Percentiles rank a stretch among this genome's conserved stretches.
These are phyloP conservation scores for Boletus austroedulis DNA, from an alignment of 1,284 basidiomycete species.

Conservation along the genomic window DNA sequence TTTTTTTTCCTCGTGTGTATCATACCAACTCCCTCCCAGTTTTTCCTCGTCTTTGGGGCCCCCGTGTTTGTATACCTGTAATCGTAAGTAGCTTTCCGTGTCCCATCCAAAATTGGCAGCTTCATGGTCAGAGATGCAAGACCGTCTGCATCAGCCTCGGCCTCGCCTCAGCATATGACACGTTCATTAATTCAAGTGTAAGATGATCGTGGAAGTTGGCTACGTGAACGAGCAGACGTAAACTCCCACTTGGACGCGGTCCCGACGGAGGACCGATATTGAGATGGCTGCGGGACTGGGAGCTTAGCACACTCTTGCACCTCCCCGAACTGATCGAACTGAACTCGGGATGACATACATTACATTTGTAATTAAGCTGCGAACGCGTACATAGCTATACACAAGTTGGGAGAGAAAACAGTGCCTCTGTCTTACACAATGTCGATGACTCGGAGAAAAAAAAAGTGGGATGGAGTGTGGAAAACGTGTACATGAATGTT, in stretches of 20 bases:
- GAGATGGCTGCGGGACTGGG: not conserved
- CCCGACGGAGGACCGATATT: not conserved
- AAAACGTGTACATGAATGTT: not conserved
- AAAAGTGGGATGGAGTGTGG: not conserved
- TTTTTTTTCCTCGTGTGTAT: constrained; percentile 14
- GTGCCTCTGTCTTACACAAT: not conserved
- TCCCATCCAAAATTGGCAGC: not conserved
- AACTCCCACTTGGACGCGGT: not conserved
- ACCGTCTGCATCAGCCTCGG: not conserved
- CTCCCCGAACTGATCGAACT: not conserved
- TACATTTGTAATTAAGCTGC: not conserved
- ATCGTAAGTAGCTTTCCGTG: not conserved
- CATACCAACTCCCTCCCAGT: not conserved
- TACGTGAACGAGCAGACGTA: not conserved
- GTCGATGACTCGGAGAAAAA: not conserved
- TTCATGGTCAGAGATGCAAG: not conserved
- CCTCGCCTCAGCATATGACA: not conserved
- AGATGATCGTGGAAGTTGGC: not conserved
- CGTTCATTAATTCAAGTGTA: not conserved
- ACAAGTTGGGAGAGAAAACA: not conserved
- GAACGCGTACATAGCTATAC: not conserved
- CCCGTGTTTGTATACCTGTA: not conserved
- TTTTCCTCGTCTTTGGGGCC: not conserved
- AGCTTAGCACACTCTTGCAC: not conserved
- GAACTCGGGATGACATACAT: not conserved